Conservation (phyloP, 1,284 basidiomycete species). For the Ustilago trichophora region DNA sequence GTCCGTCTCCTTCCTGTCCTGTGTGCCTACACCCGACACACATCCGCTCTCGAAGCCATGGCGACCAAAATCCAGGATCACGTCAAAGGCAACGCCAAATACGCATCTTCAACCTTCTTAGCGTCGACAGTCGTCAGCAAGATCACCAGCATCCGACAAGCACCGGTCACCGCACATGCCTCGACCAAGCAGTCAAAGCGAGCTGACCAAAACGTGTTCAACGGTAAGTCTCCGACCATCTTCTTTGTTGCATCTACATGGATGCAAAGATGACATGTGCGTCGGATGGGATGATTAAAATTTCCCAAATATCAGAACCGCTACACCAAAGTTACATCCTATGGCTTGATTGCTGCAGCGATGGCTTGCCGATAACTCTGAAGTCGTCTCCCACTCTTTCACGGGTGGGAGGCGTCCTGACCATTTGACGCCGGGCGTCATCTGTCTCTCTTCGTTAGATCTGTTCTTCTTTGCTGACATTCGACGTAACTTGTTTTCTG, state of each 20-base stretch:
- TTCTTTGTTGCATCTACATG: not conserved
- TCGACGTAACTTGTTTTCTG: too few species aligned
- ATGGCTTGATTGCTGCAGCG: slow-evolving; percentile 37
- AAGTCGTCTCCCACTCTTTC: slow-evolving; percentile 28
- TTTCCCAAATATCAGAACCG: slow-evolving; percentile 48
- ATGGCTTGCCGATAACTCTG: slow-evolving; percentile 48
- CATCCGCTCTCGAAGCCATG: slow-evolving; percentile 11
- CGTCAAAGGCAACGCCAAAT: slow-evolving; percentile 4
- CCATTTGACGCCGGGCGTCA: slow-evolving; percentile 16
- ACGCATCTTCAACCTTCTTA: not conserved
- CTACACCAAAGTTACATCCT: slow-evolving; percentile 44
- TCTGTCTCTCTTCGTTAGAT: not conserved
- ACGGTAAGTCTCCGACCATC: slow-evolving; percentile 23
- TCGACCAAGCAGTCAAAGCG: slow-evolving; percentile 3
- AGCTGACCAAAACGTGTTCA: not conserved
- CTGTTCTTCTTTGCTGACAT: not conserved
- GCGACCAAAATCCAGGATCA: slow-evolving; percentile 1
- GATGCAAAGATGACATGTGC: not conserved
- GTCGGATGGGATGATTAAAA: slow-evolving; percentile 45
- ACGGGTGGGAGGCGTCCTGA: slow-evolving; percentile 32
- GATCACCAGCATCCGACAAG: slow-evolving; percentile 11
- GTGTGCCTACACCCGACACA: slow-evolving; percentile 26
- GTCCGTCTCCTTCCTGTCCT: slow-evolving; percentile 40
- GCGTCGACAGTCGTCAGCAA: slow-evolving; percentile 11
- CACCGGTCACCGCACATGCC: not conserved